Percentiles rank a stretch among this genome's conserved stretches.
Evolutionary conservation across 345 rosid species (phyloP).

Genomic region (Mallotus nudiflorus): DNA sequence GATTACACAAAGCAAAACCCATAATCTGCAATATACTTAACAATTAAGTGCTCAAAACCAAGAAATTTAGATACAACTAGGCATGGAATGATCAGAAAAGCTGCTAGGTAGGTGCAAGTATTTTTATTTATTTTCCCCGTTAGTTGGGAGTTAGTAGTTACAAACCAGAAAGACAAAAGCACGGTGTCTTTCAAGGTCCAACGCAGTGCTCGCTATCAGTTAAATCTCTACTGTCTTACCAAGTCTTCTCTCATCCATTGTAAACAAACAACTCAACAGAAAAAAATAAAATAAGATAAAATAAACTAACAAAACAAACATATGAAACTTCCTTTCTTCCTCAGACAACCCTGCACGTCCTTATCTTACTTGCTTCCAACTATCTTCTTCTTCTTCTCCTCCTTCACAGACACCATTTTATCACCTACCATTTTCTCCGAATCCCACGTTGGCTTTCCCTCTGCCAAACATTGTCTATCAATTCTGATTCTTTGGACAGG

Average conservation of each 20-base stretch:
- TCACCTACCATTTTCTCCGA: constrained; percentile 13
- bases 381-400: constrained; percentile 15
- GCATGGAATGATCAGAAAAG: constrained; percentile 33
- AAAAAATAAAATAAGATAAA: too few relatives aligned
- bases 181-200: constrained; percentile 19
- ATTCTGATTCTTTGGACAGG: not conserved
- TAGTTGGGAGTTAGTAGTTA: not conserved
- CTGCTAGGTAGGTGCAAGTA: constrained; percentile 39
- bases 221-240: not conserved
- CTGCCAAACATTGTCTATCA: not conserved
- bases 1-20: too few relatives aligned
- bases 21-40: too few relatives aligned
- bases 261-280: not conserved
- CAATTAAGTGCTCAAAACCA: too few relatives aligned
- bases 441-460: constrained; percentile 4
- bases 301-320: not conserved
- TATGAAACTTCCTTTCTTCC: not conserved
- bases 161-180: not conserved
- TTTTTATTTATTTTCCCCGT: not conserved
- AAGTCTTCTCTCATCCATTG: constrained; percentile 13
- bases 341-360: constrained; percentile 51
- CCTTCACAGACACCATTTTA: not conserved
- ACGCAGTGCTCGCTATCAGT: constrained; percentile 34
- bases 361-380: constrained; percentile 43
- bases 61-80: too few relatives aligned